A percentile compares a stretch with the other conserved stretches of the same genome.
phyloP scores from a whole-genome alignment of 768 basidiomycete genomes.

The Lyophyllum shimeji region DNA sequence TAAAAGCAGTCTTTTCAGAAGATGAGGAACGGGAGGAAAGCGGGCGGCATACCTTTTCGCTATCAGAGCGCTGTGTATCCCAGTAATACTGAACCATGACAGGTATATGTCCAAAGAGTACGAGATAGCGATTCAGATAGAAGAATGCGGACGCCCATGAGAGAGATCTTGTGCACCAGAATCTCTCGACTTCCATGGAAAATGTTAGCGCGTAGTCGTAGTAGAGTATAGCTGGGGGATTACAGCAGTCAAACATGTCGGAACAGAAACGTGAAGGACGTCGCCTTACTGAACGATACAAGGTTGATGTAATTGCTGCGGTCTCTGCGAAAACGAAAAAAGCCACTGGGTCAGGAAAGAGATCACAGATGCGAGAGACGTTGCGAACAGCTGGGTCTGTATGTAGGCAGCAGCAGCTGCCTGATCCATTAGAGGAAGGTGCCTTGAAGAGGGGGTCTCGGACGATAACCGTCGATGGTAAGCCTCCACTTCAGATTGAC shows the following conservation, averaged over 20 bases:
- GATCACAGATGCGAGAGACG: too few relatives aligned
- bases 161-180: conserved; percentile 36
- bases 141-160: conserved; percentile 38
- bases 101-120: conserved; percentile 38
- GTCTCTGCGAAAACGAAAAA: not conserved
- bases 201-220: conserved; percentile 55
- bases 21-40: not conserved
- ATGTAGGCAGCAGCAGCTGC: too few relatives aligned
- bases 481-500: too few relatives aligned
- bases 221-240: conserved; percentile 35
- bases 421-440: too few relatives aligned
- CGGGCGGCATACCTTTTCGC: conserved; percentile 10
- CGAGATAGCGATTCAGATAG: conserved; percentile 43
- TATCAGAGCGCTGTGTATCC: conserved; percentile 21
- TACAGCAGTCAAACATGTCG: not conserved
- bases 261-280: not conserved
- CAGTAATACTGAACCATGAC: conserved; percentile 33
- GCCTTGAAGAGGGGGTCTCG: too few relatives aligned
- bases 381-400: too few relatives aligned
- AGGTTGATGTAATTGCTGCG: conserved; percentile 12
- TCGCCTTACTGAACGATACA: conserved; percentile 14
- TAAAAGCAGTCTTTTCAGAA: not conserved
- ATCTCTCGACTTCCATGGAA: conserved; percentile 38
- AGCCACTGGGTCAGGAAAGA: too few relatives aligned
- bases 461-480: too few relatives aligned